Percentiles rank a stretch among this genome's conserved stretches.
These are phyloP conservation scores for Tetrahymena borealis DNA, from an alignment of 73 alveolate species.

Conservation along the genomic window DNA sequence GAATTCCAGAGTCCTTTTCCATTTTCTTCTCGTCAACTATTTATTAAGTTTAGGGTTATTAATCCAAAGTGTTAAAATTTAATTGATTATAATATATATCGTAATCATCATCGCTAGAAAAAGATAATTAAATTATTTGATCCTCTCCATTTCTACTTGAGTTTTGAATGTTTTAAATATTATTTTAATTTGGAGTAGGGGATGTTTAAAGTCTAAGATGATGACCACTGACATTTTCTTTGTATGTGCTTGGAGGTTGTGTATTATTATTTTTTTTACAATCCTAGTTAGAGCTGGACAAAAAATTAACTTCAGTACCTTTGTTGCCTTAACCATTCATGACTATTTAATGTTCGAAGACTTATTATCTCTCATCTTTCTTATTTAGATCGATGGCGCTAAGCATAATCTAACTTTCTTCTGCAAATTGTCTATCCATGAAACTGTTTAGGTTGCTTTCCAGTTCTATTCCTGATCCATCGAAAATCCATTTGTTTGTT, in stretches of 20 bases:
- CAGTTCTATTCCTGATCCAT: background rate
- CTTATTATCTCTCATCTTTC: background rate
- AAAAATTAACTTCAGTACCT: background rate
- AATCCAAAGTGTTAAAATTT: background rate
- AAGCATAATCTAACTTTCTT: background rate
- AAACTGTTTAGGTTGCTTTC: background rate
- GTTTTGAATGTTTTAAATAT: background rate
- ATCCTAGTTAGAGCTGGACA: background rate
- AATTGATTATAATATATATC: background rate
- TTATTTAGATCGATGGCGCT: background rate
- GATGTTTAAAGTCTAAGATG: background rate
- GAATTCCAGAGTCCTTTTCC: background rate
- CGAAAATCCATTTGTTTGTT: background rate
- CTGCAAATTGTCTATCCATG: background rate
- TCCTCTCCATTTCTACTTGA: background rate
- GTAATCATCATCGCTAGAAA: background rate
- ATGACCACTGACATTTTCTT: conserved; percentile 2
- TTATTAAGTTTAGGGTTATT: background rate
- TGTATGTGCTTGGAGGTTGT: background rate
- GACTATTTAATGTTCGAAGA: background rate
- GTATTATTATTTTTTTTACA: background rate
- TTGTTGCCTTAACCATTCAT: conserved; percentile 2
- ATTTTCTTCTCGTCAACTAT: background rate
- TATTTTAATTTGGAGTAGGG: background rate
- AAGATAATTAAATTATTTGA: background rate